phyloP scores from a whole-genome alignment of 2,329 filamentous ascomycete genomes.

The Diaporthe sp. region DNA sequence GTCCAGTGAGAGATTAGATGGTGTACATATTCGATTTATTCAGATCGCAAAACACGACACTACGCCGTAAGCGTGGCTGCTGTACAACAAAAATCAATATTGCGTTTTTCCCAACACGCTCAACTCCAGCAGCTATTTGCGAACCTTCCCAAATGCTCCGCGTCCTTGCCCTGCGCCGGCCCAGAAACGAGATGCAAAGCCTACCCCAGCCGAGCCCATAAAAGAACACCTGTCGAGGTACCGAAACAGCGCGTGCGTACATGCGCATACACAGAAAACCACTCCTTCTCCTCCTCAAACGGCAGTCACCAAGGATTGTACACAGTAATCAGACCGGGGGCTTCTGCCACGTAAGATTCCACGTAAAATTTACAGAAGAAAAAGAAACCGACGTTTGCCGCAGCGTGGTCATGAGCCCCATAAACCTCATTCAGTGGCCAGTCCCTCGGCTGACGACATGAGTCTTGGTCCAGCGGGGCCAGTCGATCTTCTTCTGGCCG shows the following conservation, averaged over 20 bases:
- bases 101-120: neutral
- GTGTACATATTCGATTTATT: neutral
- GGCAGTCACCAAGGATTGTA: neutral
- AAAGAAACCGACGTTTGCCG: neutral
- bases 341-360: neutral
- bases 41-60: too few species aligned
- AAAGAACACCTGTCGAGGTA: neutral
- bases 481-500: constrained; percentile 36
- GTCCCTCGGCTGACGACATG: neutral
- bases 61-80: neutral
- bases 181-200: constrained; percentile 7
- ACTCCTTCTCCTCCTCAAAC: too few species aligned
- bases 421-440: constrained; percentile 7
- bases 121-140: neutral
- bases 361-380: constrained; percentile 9
- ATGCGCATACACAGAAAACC: neutral
- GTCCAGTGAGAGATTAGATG: neutral
- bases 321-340: neutral
- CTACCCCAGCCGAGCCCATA: neutral
- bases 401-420: neutral
- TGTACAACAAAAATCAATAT: neutral
- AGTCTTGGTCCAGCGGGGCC: constrained; percentile 23
- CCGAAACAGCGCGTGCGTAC: constrained; percentile 1
- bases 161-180: constrained; percentile 10
- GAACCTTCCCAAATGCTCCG: neutral